Evolutionary conservation across 371 early-diverging fungal species (phyloP), one percentile per base, ranked within the genome.

Genomic region (Funneliformis caledonium): DNA sequence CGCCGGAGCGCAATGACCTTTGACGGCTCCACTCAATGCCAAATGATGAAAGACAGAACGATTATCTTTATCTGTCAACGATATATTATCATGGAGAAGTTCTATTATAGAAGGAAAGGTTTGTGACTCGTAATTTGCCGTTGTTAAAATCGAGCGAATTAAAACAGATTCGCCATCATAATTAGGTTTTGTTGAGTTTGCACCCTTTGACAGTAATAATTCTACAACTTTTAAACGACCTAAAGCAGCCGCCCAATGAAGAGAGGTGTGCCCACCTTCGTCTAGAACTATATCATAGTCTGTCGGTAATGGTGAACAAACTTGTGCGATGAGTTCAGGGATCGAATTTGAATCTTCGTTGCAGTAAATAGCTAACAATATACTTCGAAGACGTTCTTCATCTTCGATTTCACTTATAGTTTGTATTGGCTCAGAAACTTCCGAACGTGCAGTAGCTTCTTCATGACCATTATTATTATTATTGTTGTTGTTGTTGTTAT

Each of bases 181-280:
- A 83, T 98, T 98, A 42, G 92, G 88, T 47, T 89, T 83, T 70
- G 88, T 88, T 6, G 92, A 84, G 78, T 96, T 93, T 3, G 96
- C 96, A 0, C 94, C 94, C 61, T 91, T 91, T 31, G 90, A 86
- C 7, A 98, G 84, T 64, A 98, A 84, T 10, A 93, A 82, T 52
- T 91, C 88, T 45, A 97, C 90, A 9, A 96, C 88, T 56, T 92
- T 87, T 45, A 95, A 89, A 26, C 94, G 89, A 0, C 94, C 98
- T 82, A 98, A 90, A 8, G 98, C 96, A 9, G 97, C 95, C 0
- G 98, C 97, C 98, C 98, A 99, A 82, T 99, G 99, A 16, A 97
- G 85, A 7, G 97, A 90, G 0, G 97, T 95, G 82, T 99, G 97
- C 2, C 98, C 98, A 68, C 95, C 94, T 61, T 96, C 97, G 77